These are phyloP conservation scores for Conoideocrella luteorostrata DNA, from an alignment of 2,329 filamentous ascomycete genomes.

Conservation along the genomic window DNA sequence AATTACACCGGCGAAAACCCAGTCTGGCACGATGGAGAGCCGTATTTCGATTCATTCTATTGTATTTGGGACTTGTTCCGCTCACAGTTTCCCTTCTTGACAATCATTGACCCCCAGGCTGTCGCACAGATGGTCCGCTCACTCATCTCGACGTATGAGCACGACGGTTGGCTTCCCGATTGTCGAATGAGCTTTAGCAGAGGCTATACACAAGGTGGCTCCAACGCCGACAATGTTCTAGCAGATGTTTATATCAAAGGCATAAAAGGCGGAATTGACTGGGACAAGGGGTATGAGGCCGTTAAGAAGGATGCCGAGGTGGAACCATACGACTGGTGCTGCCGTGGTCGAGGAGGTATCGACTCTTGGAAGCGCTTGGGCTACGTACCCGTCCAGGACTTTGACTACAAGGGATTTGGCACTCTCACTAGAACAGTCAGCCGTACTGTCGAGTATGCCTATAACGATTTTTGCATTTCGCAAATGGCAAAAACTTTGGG, in stretches of 20 bases:
- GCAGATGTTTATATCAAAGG: slow-evolving; percentile 64
- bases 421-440: slow-evolving; percentile 65
- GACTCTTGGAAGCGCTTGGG: slow-evolving; percentile 64
- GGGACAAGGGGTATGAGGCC: slow-evolving; percentile 62
- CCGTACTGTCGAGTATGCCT: slow-evolving; percentile 70
- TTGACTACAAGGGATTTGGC: slow-evolving; percentile 60
- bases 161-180: slow-evolving; percentile 67
- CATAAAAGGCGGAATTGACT: slow-evolving; percentile 53
- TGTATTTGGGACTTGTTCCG: slow-evolving; percentile 71
- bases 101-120: slow-evolving; percentile 57
- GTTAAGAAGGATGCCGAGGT: slow-evolving; percentile 67
- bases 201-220: slow-evolving; percentile 69
- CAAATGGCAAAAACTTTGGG: slow-evolving; percentile 54
- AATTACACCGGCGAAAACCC: slow-evolving; percentile 71
- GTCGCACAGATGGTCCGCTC: slow-evolving; percentile 63
- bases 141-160: slow-evolving; percentile 63
- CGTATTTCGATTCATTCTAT: slow-evolving; percentile 72
- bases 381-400: slow-evolving; percentile 66
- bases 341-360: slow-evolving; percentile 64
- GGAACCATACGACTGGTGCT: slow-evolving; percentile 63
- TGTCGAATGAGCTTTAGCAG: slow-evolving; percentile 72
- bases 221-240: slow-evolving; percentile 64
- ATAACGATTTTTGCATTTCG: slow-evolving; percentile 67
- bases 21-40: slow-evolving; percentile 57
- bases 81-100: slow-evolving; percentile 63